Base-by-base conservation (phyloP, 2,329 filamentous ascomycete species). In the Verticillium alfalfae region DNA sequence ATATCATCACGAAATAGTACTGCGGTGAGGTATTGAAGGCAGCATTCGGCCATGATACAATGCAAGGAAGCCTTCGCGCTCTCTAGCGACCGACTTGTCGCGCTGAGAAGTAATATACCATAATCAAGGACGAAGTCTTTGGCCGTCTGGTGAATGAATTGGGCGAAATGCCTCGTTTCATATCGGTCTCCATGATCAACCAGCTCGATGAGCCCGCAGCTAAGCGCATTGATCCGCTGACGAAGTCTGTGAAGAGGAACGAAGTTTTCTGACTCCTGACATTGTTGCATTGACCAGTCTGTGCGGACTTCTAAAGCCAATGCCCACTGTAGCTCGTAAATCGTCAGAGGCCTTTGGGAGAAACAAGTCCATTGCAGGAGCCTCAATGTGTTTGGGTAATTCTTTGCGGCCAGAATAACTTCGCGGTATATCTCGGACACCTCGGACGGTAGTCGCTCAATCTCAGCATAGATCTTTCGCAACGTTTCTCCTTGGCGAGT, bases 131-230 rank as follows among this genome's bases (percentile, higher is more conserved):
- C 71, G 60, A 71, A 74, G 56, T 75, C 72, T 38, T 71, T 71
- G 56, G 71, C 70, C 2, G 72, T 69, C 59, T 74, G 69, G 39
- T 75, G 72, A 49, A 75, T 75, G 60, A 75, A 72, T 45, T 75
- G 72, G 2, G 72, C 67, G 38, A 67, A 34, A 2, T 5, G 12
- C n/a, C 55, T n/a, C 22, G 22, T 2, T 22, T 22, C 2, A 1
- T 22, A 2, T 2, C 39, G 9, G 1, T 62, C 10, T 6, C 56
- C 45, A n/a, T 56, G 62, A 7, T 31, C 10, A 2, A 61, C 38
- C 45, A 66, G 22, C 41, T 73, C 71, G 9, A 60, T 69, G 65
- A 75, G 71, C 37, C 71, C 70, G 36, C 69, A 63, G 38, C 71
- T 71, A 5, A 74, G 68, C 1, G 59, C 61, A 9, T 63, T 61